Evolutionary conservation across 495 filamentous ascomycete genomes (phyloP).

Genomic region (Aspergillus biplanus): DNA sequence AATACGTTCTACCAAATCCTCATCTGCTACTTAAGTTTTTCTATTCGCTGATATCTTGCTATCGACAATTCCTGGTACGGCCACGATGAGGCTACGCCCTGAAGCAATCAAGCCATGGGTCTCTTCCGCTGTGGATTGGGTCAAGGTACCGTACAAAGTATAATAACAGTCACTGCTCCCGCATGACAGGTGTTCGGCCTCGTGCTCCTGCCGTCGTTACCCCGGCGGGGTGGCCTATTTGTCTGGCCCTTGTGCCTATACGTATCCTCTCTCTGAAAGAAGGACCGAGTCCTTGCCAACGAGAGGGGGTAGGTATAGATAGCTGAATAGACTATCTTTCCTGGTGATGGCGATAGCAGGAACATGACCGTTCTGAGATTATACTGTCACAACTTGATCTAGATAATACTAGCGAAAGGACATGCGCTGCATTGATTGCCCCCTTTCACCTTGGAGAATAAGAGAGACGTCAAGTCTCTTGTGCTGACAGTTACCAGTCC

Average conservation of each 20-base stretch:
- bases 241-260: not conserved
- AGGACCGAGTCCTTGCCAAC: not conserved
- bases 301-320: not conserved
- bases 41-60: too few species aligned
- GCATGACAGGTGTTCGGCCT: constrained; percentile 64
- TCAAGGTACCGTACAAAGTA: constrained; percentile 64
- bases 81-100: constrained; percentile 40
- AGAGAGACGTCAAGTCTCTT: constrained; percentile 17
- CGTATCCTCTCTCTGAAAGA: not conserved
- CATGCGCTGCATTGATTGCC: constrained; percentile 67
- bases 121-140: constrained; percentile 41
- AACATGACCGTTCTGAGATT: constrained; percentile 60
- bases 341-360: constrained; percentile 10
- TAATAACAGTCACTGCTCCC: constrained; percentile 53
- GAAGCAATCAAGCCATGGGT: constrained; percentile 26
- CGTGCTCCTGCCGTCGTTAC: constrained; percentile 14
- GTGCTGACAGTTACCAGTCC: constrained; percentile 31
- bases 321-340: not conserved
- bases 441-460: constrained; percentile 17
- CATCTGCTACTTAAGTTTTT: not conserved
- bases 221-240: not conserved
- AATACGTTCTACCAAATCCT: not conserved
- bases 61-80: constrained; percentile 34
- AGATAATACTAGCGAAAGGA: constrained; percentile 85
- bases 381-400: constrained; percentile 80